Base-by-base conservation (phyloP, 768 basidiomycete species). In the Trametes punicea region DNA sequence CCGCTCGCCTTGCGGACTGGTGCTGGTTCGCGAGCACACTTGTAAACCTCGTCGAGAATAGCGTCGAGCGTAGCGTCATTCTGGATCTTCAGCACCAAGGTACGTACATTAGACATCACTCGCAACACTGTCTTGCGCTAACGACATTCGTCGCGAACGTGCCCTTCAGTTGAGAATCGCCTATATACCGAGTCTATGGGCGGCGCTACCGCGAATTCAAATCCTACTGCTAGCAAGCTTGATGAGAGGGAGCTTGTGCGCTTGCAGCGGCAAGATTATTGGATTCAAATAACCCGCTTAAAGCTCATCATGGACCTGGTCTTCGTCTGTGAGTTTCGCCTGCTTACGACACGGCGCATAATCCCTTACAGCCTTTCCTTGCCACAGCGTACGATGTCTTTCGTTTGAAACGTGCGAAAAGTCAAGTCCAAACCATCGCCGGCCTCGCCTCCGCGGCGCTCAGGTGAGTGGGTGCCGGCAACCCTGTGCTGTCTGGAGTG, bases 251-350 rank as follows among this genome's bases (percentile, higher is more conserved):
- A 92, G 68, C 74, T 91, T 42, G 67, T 73, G 46, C 74, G 87
- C 39, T 78, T 94, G 31, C 79, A 81, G 67, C 77, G 80, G 61
- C 85, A 90, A 70, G 83, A 82, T 62, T 84, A 86, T 64, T 93
- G 90, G 90, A 73, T 93, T 44, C 82, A 82, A 62, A 69, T 88
- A 46, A 78, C 85, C 23, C 74, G 86, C 55, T 74, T 77, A 52
- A 93, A 93, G 74, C 73, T 93, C 56, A 64, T 80, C 39, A 90
- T 92, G 89, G 91, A 93, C 69, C 73, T 93, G 58, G 82, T 91
- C 64, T 93, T 93, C 71, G 91, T 92, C 67, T 91, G 90, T 93
- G 67, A 71, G 81, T 69, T n/a, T 4, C 34, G 15, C 34, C 15
- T 36, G 9, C 34, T 15, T 16, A 36, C 15, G 7, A 7, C 4